Base-by-base conservation (phyloP, 768 basidiomycete genomes). In the Leucocoprinus leucothites region DNA sequence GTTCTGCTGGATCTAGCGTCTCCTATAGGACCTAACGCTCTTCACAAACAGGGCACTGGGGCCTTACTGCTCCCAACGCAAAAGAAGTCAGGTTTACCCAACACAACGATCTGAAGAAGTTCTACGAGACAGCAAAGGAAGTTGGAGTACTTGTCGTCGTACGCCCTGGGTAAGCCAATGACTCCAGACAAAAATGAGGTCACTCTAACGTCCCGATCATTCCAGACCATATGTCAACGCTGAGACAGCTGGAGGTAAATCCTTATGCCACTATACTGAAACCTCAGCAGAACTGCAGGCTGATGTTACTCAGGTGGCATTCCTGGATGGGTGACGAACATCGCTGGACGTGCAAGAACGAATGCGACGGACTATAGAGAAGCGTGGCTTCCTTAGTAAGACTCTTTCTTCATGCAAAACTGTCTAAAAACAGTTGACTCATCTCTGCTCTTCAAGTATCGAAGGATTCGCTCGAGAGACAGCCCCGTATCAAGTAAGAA, bases 61-160 rank as follows among this genome's bases (percentile, higher is more conserved):
- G 76, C 14, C 61, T 86, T 18, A 74, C 80, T 8, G 80, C 87
- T 51, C 86, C 86, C 2, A 78, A 84, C 3, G 72, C 78, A 3
- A 80, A 77, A 25, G 74, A 80, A 3, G 59, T 87, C 19, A 79
- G 85, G 56, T 86, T 87, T 62, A 67, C 78, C 40, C 77, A 76
- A 51, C 85, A 80, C 63, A 81, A 84, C 46, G 79, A 79, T 36
- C 66, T 87, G n/a, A 66, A 76, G 31, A 76, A 79, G 6, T 78
- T 89, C 44, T 82, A 74, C 53, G 77, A 84, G 54, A 78, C 78
- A n/a, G 85, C 86, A 4, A 78, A 78, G 53, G 75, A 75, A 19
- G 80, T 81, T 2, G 86, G 86, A 1, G 67, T 89, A 1, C 81
- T 81, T 67, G 75, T 87, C 36, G 74, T 87, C 28, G 77, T 86